These are phyloP conservation scores for Penicillium ochrochloron DNA, from an alignment of 495 filamentous ascomycete genomes.

Conservation along the genomic window DNA sequence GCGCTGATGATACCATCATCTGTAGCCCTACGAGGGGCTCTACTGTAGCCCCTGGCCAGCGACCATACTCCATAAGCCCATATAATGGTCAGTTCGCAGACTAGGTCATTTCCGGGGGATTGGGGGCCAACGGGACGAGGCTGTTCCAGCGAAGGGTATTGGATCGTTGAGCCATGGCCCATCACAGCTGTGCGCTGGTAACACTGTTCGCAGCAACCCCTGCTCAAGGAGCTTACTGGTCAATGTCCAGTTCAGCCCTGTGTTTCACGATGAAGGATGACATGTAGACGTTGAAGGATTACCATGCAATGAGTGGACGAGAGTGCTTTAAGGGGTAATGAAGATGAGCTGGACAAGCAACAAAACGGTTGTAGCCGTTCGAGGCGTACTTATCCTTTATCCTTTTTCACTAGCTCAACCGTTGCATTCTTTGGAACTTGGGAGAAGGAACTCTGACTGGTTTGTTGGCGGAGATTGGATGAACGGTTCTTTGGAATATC, in stretches of 20 bases:
- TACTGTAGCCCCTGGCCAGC: background rate
- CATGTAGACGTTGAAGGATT: background rate
- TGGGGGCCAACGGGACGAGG: constrained; percentile 1
- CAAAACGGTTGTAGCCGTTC: background rate
- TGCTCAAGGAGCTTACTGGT: background rate
- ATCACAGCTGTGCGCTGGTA: background rate
- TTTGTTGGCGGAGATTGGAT: background rate
- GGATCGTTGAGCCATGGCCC: background rate
- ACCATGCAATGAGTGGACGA: background rate
- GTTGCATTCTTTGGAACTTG: background rate
- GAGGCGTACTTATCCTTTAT: background rate
- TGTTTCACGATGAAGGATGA: constrained; percentile 1
- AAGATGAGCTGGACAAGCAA: background rate
- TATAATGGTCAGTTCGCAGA: background rate
- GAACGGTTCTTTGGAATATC: too few relatives aligned
- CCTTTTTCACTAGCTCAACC: background rate
- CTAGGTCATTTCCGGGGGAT: background rate
- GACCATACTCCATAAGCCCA: background rate
- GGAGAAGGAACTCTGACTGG: background rate
- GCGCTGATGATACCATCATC: background rate
- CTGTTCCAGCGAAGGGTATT: background rate
- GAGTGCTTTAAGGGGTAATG: background rate
- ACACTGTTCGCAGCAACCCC: background rate
- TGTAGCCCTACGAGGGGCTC: constrained; percentile 6
- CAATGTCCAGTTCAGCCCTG: background rate